Evolutionary conservation across 2,329 filamentous ascomycete species (phyloP), one percentile per base, ranked within the genome.

Genomic region (Arthroderma uncinatum): DNA sequence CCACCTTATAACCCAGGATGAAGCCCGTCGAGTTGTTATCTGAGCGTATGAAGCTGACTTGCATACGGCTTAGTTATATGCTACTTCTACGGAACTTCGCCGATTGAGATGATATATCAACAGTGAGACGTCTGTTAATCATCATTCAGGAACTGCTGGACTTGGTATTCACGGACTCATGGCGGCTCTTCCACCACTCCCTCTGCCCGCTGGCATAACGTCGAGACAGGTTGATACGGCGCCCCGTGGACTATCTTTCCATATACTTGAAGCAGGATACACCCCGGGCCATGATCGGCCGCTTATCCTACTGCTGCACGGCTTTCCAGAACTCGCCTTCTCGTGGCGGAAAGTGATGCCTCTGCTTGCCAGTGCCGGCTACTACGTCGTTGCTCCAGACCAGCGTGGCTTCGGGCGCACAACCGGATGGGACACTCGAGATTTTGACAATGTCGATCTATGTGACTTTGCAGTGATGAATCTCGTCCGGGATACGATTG

Each of bases 341-440:
- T 86, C 83, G 50, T 87, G 84, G 83, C 80, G 84, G 54, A 81
- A 82, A 57, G 70, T 86, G 36, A 76, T 87, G 63, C 76, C 78
- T 5, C 66, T 72, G 0, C 72, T 88, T n/a, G 80, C 83, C 4
- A 68, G 71, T 0, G 74, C 77, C 4, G 83, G 83, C 28, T 87
- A 82, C 69, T 78, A 83, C 64, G 82, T 83, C 55, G 79, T 87
- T 1, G 83, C 84, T 1, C 80, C 81, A 36, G 84, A 88, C 63
- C 82, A 85, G 63, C 78, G 84, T 53, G 84, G 84, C 6, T 87
- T 85, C 61, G 84, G 84, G 9, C 77, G 83, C 25, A 87, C 84
- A 0, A 82, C 76, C 0, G 80, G 81, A 53, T 82, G 81, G 79
- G 78, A 83, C 60, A 73, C 69, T 0, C 72, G 75, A 1, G 60